These are phyloP conservation scores for Petasospora fabianii DNA, from an alignment of 1,139 yeast species.

Conservation along the genomic window DNA sequence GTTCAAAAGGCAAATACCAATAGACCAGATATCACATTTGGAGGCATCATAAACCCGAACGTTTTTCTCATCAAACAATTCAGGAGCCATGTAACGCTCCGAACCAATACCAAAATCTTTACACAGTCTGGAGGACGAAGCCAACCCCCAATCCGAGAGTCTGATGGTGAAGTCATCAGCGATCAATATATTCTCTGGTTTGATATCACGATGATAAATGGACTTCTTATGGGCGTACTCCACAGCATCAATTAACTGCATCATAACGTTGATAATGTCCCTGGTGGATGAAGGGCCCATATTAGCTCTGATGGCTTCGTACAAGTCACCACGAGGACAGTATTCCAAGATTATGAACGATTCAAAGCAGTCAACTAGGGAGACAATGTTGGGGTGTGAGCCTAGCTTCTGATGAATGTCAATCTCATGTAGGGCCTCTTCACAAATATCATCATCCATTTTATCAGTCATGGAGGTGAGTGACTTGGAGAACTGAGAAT, in stretches of 20 bases:
- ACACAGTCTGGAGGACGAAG: conserved; percentile 62
- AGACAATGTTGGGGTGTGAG: conserved; percentile 48
- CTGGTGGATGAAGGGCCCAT: conserved; percentile 75
- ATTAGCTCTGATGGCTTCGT: conserved; percentile 85
- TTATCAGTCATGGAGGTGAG: conserved; percentile 27
- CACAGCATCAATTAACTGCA: conserved; percentile 74
- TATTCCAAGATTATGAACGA: conserved; percentile 82
- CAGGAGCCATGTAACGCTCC: conserved; percentile 98
- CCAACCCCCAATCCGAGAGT: conserved; percentile 90
- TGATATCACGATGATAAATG: conserved; percentile 83
- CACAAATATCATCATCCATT: conserved; percentile 37
- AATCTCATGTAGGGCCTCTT: conserved; percentile 79
- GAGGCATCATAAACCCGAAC: conserved; percentile 73
- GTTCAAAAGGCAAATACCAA: conserved; percentile 83
- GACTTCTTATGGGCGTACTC: conserved; percentile 70
- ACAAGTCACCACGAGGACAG: conserved; percentile 87
- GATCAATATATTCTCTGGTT: conserved; percentile 84
- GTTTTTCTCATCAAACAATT: conserved; percentile 57
- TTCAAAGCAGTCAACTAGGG: conserved; percentile 72
- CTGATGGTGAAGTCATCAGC: conserved; percentile 78
- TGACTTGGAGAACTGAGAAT: conserved; percentile 29
- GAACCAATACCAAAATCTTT: conserved; percentile 89
- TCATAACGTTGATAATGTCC: conserved; percentile 70
- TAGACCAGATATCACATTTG: conserved; percentile 89
- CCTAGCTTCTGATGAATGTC: conserved; percentile 70